These are phyloP conservation scores for Pseudogymnoascus sp. DNA, from an alignment of 2,329 filamentous ascomycete species.

Conservation along the genomic window DNA sequence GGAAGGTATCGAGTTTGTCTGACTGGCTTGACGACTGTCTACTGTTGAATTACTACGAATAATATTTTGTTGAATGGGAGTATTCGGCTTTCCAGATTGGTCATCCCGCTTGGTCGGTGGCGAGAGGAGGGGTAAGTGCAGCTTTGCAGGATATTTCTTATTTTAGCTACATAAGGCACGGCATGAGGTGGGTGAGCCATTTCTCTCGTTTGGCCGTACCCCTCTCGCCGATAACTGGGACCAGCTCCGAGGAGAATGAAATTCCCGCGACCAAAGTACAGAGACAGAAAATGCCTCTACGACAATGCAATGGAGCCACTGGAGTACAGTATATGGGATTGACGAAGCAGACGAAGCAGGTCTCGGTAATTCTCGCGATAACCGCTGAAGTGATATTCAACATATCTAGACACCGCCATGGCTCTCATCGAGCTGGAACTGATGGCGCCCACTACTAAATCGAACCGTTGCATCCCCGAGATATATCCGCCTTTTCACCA, in stretches of 20 bases:
- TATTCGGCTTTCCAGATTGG: background rate
- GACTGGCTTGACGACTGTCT: background rate
- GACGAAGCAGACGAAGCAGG: background rate
- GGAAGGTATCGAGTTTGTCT: background rate
- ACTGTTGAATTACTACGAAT: background rate
- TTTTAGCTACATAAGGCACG: background rate
- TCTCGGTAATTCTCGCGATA: background rate
- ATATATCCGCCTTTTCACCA: constrained; percentile 2
- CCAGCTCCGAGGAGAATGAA: background rate
- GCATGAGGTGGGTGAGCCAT: background rate
- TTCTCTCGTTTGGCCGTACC: background rate
- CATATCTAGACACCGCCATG: background rate
- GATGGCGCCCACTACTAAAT: background rate
- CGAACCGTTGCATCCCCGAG: background rate
- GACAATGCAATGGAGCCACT: background rate
- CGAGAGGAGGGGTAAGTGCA: background rate
- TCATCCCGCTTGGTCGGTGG: background rate
- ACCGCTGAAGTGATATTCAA: background rate
- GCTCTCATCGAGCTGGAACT: background rate
- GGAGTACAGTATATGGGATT: background rate
- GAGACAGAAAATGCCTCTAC: background rate
- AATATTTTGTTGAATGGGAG: background rate
- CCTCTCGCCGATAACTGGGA: background rate
- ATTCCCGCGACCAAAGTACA: background rate
- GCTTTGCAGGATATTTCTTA: background rate